Base-by-base conservation (phyloP, 2,329 filamentous ascomycete genomes). In the Fusarium mangiferae region DNA sequence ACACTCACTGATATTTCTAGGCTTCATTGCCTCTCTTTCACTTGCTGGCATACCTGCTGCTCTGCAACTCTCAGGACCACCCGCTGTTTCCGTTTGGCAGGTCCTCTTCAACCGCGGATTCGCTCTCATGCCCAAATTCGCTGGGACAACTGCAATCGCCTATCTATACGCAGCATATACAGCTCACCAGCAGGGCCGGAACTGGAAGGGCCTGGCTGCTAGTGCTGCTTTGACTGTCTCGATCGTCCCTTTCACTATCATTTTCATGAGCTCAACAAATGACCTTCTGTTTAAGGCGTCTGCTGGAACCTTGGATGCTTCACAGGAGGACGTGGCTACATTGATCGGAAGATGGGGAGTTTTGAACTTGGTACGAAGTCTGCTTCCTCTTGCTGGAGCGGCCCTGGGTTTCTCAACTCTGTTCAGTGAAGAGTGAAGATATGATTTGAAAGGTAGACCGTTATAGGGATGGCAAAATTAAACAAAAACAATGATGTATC, bases 221-320 rank as follows among this genome's bases (percentile, higher is more conserved):
- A 83, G 81, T 1, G 83, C 75, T 17, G 75, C 61, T 15, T 76
- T 83, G 45, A 78, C 81, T n/a, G 35, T 84, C 11, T 74, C 69
- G 39, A 85, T 85, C 41, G 78, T 85, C 36, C 84, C 84, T 3
- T 86, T 81, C 51, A 86, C 84, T 2, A 5, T 81, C 17, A n/a
- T 77, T 28, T 70, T 81, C 49, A 85, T 86, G 82, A 74, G 61
- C 18, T 62, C 74, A 12, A 85, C 83, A 9, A 85, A 85, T 58
- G 66, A 75, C 20, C 63, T 76, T 9, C 77, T 85, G 42, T 76
- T 78, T 18, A 73, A 73, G 28, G 72, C 76, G 1, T 79, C 76
- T 30, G 69, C 70, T 15, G 78, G 74, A 5, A 69, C 71, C 2
- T 56, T 67, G 22, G 68, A 63, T 12, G 66, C 69, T 42, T 68